These are phyloP conservation scores for Clonostachys sp. DNA, from an alignment of 2,329 filamentous ascomycete species.

Conservation along the genomic window DNA sequence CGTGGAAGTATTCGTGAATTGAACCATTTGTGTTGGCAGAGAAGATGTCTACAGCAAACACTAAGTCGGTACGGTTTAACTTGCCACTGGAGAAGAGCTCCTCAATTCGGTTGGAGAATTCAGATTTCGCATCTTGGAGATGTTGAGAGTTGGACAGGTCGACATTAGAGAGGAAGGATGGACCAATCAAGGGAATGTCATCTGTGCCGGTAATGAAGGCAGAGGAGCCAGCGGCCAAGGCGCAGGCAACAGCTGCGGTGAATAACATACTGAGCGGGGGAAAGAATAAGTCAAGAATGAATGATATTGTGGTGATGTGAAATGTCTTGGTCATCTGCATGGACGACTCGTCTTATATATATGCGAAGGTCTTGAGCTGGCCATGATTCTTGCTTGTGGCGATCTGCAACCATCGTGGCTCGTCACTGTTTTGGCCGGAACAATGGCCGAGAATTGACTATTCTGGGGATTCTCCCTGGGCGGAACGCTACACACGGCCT, in stretches of 20 bases:
- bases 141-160: background rate
- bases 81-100: background rate
- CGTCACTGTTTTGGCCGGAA: too few species aligned
- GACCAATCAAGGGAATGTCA: background rate
- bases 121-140: background rate
- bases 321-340: too few species aligned
- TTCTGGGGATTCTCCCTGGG: too few species aligned
- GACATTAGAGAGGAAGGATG: background rate
- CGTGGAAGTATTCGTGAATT: slow-evolving; percentile 12
- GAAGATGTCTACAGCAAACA: slow-evolving; percentile 15
- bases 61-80: background rate
- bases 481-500: too few species aligned
- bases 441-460: too few species aligned
- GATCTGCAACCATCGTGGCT: too few species aligned
- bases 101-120: background rate
- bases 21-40: slow-evolving; percentile 13
- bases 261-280: background rate
- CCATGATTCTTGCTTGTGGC: too few species aligned
- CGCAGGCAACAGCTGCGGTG: background rate
- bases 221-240: background rate
- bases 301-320: too few species aligned
- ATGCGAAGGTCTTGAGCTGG: too few species aligned
- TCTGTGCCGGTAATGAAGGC: background rate
- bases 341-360: too few species aligned
- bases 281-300: too few species aligned